Evolutionary conservation across 495 filamentous ascomycete species (phyloP).

Genomic region (Xylaria intraflava): DNA sequence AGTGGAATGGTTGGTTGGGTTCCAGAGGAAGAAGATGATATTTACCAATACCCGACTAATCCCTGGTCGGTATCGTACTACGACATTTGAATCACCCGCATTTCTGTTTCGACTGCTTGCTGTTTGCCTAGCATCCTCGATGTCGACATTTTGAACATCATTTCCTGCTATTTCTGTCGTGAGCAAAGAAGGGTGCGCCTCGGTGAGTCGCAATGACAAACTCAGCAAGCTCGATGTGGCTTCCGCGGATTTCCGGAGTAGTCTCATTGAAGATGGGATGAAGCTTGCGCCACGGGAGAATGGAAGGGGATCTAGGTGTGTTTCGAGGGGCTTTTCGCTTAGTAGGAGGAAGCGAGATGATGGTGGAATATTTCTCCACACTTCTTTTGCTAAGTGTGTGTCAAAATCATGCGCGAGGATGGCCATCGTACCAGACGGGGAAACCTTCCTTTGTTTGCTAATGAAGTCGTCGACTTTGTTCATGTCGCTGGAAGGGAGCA

Average conservation of each 20-base stretch:
- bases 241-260: constrained; percentile 5
- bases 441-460: constrained; percentile 3
- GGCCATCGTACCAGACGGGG: constrained; percentile 6
- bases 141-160: not conserved
- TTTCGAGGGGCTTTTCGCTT: constrained; percentile 7
- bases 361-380: constrained; percentile 14
- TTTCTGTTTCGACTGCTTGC: not conserved
- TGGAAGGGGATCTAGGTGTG: constrained; percentile 8
- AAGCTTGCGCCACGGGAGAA: constrained; percentile 16
- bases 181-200: constrained; percentile 6
- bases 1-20: not conserved
- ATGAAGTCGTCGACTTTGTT: constrained; percentile 1
- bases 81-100: not conserved
- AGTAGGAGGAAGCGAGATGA: constrained; percentile 11
- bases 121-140: not conserved
- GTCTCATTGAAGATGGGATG: constrained; percentile 13
- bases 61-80: constrained; percentile 7
- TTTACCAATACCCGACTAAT: constrained; percentile 6
- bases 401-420: constrained; percentile 13
- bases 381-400: constrained; percentile 7
- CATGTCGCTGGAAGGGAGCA: not conserved
- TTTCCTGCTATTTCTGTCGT: not conserved
- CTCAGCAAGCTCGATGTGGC: constrained; percentile 6
- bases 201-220: constrained; percentile 5
- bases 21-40: not conserved